These are phyloP conservation scores for Malassezia furfur DNA, from an alignment of 1,284 basidiomycete genomes.

Conservation along the genomic window DNA sequence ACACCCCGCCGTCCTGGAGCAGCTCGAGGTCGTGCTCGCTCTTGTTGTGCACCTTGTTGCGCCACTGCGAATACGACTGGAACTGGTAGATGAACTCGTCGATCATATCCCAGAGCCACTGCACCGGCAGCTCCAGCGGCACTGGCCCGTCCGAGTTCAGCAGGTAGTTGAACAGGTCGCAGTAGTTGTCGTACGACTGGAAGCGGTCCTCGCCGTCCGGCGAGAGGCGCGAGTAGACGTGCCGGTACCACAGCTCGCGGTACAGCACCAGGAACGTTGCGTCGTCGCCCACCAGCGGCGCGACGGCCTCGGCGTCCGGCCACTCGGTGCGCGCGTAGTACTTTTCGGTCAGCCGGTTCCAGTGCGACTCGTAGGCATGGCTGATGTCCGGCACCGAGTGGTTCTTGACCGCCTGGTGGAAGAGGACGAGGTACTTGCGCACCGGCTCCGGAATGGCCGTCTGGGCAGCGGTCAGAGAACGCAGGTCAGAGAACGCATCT, in stretches of 20 bases:
- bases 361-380: conserved; percentile 83
- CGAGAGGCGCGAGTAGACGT: conserved; percentile 87
- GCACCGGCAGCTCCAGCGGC: conserved; percentile 78
- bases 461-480: conserved; percentile 37
- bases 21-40: conserved; percentile 65
- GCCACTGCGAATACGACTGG: conserved; percentile 74
- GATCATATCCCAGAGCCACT: conserved; percentile 98
- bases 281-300: conserved; percentile 62
- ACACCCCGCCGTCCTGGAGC: conserved; percentile 53
- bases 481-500: too few species aligned
- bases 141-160: conserved; percentile 83
- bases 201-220: conserved; percentile 95
- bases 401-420: conserved; percentile 43
- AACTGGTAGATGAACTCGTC: conserved; percentile 99
- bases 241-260: conserved; percentile 79
- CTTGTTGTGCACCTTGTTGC: conserved; percentile 83
- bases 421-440: conserved; percentile 45
- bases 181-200: conserved; percentile 97
- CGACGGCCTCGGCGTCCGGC: conserved; percentile 92
- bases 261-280: conserved; percentile 78
- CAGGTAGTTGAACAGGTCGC: conserved; percentile 94
- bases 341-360: conserved; percentile 92
- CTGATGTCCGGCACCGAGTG: conserved; percentile 60
- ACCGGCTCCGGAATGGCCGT: conserved; percentile 44
- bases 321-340: conserved; percentile 89